phyloP scores from a whole-genome alignment of 1,284 basidiomycete genomes.

The Trametes polyzona region DNA sequence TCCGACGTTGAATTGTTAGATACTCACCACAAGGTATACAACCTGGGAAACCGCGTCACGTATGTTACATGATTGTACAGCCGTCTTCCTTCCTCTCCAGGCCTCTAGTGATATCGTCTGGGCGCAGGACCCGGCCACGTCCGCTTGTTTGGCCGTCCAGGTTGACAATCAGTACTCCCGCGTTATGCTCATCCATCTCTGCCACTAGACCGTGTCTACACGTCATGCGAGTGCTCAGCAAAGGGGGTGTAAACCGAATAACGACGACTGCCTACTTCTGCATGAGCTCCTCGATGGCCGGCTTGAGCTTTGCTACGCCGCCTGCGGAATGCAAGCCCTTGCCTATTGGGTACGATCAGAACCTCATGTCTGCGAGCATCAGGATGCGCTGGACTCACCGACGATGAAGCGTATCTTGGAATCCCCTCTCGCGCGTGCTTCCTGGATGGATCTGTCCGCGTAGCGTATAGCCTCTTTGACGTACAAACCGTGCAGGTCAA shows the following conservation, averaged over 20 bases:
- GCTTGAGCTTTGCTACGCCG: slow-evolving; percentile 88
- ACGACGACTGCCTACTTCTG: slow-evolving; percentile 56
- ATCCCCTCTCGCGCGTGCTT: slow-evolving; percentile 70
- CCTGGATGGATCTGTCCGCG: slow-evolving; percentile 70
- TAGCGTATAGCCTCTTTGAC: slow-evolving; percentile 89
- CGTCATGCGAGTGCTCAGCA: neutral
- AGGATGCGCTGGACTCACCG: slow-evolving; percentile 49
- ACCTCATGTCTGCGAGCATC: neutral
- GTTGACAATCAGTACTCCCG: slow-evolving; percentile 86
- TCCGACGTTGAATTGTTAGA: no score
- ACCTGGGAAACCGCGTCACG: no score
- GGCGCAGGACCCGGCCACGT: slow-evolving; percentile 50
- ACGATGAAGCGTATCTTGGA: slow-evolving; percentile 85
- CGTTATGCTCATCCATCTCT: slow-evolving; percentile 81
- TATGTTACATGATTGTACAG: slow-evolving; percentile 70
- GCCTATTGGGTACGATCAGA: slow-evolving; percentile 23
- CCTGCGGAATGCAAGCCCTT: slow-evolving; percentile 86
- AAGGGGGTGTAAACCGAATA: no score
- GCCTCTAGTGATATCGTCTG: slow-evolving; percentile 62
- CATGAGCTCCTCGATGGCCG: slow-evolving; percentile 91
- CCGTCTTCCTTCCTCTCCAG: slow-evolving; percentile 56
- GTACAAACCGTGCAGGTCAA: slow-evolving; percentile 92
- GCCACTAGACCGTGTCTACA: slow-evolving; percentile 74
- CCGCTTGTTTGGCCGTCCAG: slow-evolving; percentile 54
- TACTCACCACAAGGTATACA: no score